Conservation (phyloP, 331 rosid genomes). For the Spiraea crenata region DNA sequence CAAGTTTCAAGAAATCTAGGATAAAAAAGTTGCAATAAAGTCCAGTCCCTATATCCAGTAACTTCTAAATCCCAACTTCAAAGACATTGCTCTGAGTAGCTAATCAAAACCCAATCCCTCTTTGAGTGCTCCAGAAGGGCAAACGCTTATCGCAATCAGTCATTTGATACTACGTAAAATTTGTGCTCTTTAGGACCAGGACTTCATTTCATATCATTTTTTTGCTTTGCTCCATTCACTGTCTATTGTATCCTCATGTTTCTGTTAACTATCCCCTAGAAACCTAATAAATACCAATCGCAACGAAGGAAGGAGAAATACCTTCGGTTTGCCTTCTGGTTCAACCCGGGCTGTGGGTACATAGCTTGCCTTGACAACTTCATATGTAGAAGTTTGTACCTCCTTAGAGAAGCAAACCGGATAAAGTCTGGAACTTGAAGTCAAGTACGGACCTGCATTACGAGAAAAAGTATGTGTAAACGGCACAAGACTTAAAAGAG, state of each 20-base stretch:
- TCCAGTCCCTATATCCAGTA: neutral
- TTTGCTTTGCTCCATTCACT: neutral
- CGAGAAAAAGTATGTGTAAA: constrained; percentile 6
- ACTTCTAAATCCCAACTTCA: neutral
- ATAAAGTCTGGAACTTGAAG: constrained; percentile 34
- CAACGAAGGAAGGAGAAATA: constrained; percentile 22
- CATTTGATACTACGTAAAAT: neutral
- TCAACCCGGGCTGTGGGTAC: constrained; percentile 39
- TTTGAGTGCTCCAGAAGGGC: constrained; percentile 2
- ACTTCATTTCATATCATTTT: constrained; percentile 1
- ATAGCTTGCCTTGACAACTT: constrained; percentile 72
- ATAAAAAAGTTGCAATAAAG: neutral
- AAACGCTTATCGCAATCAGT: neutral
- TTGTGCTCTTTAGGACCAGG: neutral
- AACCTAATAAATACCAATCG: constrained; percentile 1
- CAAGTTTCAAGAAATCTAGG: neutral
- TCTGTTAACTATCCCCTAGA: neutral
- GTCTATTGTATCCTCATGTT: neutral
- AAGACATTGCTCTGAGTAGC: neutral
- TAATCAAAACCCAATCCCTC: constrained; percentile 3
- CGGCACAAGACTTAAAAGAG: neutral
- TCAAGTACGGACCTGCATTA: constrained; percentile 31
- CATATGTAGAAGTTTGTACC: constrained; percentile 63
- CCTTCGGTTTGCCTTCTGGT: constrained; percentile 41
- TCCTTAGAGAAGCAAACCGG: constrained; percentile 42